These are phyloP conservation scores for Jamesozyma piceae DNA, from an alignment of 805 yeast genomes.

Conservation along the genomic window DNA sequence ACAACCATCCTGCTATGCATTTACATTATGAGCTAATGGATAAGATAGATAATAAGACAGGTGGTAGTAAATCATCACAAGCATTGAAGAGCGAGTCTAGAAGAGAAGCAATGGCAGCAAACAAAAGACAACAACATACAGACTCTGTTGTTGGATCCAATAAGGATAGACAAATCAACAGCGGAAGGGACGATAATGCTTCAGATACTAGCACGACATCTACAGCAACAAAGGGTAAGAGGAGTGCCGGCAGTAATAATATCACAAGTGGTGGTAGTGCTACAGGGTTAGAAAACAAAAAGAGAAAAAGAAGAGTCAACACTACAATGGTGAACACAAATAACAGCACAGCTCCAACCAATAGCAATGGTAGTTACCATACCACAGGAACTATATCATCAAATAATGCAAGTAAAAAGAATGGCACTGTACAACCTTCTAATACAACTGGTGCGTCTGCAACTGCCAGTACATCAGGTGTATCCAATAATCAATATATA, in stretches of 20 bases:
- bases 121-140: conserved; percentile 26
- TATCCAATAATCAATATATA: background rate
- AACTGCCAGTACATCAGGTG: background rate
- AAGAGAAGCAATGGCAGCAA: conserved; percentile 88
- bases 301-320: conserved; percentile 8
- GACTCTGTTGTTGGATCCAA: conserved; percentile 7
- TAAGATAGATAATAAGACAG: conserved; percentile 19
- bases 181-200: conserved; percentile 14
- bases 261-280: background rate
- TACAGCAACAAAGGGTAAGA: background rate
- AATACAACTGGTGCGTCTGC: background rate
- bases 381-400: no score
- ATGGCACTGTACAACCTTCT: background rate
- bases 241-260: background rate
- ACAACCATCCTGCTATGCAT: conserved; percentile 83
- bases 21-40: conserved; percentile 31
- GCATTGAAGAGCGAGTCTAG: conserved; percentile 74
- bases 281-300: background rate
- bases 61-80: conserved; percentile 45
- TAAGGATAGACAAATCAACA: conserved; percentile 10
- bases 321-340: conserved; percentile 1
- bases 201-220: conserved; percentile 3
- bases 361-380: background rate
- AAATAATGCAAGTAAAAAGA: no score
- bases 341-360: conserved; percentile 4